Evolutionary conservation across 441 rosid genomes (phyloP), one percentile per base, ranked within the genome.

Genomic region (Monsonia emarginata): DNA sequence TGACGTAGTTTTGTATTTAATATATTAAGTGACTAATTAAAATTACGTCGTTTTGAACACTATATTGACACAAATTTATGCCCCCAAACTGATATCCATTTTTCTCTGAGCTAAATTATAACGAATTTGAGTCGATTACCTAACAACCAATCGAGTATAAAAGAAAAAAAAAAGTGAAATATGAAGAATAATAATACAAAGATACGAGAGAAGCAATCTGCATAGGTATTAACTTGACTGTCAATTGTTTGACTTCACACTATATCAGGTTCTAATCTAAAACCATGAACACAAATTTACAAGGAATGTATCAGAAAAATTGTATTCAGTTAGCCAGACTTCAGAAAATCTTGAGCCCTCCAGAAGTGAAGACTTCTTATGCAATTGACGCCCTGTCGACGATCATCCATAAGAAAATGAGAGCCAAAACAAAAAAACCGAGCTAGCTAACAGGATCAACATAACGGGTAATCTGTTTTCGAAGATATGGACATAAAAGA

Each of bases 381-480:
- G 77, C 78, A 65, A 68, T 72, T 34, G 84, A 78, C 77, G 81
- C 83, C 91, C 91, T 86, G 77, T 63, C 69, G n/a, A n/a, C 19
- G 65, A 56, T 66, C 18, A 56, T 38, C 54, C 32, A 64, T n/a
- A 65, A 40, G 59, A 65, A 30, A 8, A 36, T 34, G 42, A n/a
- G 5, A 3, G 9, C 9, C 38, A 32, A 32, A 32, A 32, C 9
- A 32, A 10, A 10, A 36, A 36, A 36, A 9, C 42, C 11, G 42
- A 36, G 8, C 11, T 3, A 36, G 40, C 10, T n/a, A n/a, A 34
- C 40, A 34, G 7, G 40, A 34, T 7, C 40, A 34, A 34, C 2
- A 34, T 36, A 9, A 36, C 42, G 13, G 11, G 42, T 36, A 9
- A 46, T n/a, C 11, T 11, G 40, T n/a, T 48, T 11, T 19, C 14